Evolutionary conservation across 441 rosid genomes (phyloP).

Genomic region (Theobroma grandiflorum): DNA sequence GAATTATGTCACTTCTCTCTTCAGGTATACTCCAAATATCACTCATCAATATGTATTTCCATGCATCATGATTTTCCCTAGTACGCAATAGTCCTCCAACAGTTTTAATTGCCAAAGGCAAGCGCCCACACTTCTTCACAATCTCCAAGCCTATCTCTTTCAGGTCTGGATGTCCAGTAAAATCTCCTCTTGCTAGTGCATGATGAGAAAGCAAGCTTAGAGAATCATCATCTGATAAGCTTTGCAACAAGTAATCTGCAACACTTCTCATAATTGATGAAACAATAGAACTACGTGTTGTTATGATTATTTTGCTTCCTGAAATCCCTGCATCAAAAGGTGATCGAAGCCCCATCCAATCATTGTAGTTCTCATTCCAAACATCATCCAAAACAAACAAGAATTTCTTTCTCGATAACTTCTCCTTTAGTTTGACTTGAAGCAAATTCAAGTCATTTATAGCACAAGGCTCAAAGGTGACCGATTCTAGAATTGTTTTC

Average conservation of each 20-base stretch:
- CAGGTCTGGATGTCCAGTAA: background rate
- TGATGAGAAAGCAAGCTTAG: no score
- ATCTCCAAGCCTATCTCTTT: background rate
- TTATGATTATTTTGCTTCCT: no score
- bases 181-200: background rate
- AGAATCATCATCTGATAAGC: no score
- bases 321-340: background rate
- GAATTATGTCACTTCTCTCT: background rate
- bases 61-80: background rate
- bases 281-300: no score
- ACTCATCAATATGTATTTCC: slow-evolving; percentile 21
- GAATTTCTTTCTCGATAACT: background rate
- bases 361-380: background rate
- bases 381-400: background rate
- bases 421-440: background rate
- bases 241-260: no score
- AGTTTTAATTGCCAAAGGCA: slow-evolving; percentile 15
- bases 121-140: background rate
- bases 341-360: background rate
- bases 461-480: background rate
- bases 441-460: background rate
- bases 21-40: background rate
- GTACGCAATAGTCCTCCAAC: background rate
- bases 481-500: background rate
- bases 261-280: no score